Conservation (phyloP, 2,329 filamentous ascomycete species). For the Massarina eburnea region DNA sequence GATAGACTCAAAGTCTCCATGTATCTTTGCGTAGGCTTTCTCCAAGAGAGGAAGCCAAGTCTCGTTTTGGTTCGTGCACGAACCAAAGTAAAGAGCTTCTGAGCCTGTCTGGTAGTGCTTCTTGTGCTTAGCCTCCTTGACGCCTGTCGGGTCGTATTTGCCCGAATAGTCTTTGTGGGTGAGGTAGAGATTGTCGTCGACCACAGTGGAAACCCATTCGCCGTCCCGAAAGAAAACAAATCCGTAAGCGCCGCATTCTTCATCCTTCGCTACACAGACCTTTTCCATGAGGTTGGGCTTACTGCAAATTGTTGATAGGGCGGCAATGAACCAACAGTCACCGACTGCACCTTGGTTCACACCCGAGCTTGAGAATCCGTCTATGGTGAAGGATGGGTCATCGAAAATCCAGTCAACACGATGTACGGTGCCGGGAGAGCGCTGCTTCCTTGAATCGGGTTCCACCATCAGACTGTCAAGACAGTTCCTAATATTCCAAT, state of each 20-base stretch:
- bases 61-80: constrained; percentile 73
- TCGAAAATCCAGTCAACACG: constrained; percentile 72
- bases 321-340: constrained; percentile 85
- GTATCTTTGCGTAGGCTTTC: constrained; percentile 82
- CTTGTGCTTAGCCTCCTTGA: constrained; percentile 64
- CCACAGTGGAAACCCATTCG: constrained; percentile 81
- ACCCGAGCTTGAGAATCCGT: constrained; percentile 74
- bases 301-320: constrained; percentile 74
- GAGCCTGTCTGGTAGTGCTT: constrained; percentile 73
- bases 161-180: constrained; percentile 68
- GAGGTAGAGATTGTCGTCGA: constrained; percentile 88
- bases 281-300: constrained; percentile 69
- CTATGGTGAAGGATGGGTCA: constrained; percentile 72
- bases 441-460: neutral
- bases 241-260: constrained; percentile 77
- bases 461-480: constrained; percentile 28
- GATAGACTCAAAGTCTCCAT: constrained; percentile 76
- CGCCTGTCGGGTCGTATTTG: constrained; percentile 62
- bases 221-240: constrained; percentile 74
- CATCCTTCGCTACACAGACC: constrained; percentile 72
- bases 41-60: constrained; percentile 80
- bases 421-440: constrained; percentile 27
- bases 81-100: constrained; percentile 75
- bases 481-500: constrained; percentile 55
- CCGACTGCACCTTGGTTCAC: constrained; percentile 76